phyloP scores from a whole-genome alignment of 345 rosid species.

The Ceriops tagal region DNA sequence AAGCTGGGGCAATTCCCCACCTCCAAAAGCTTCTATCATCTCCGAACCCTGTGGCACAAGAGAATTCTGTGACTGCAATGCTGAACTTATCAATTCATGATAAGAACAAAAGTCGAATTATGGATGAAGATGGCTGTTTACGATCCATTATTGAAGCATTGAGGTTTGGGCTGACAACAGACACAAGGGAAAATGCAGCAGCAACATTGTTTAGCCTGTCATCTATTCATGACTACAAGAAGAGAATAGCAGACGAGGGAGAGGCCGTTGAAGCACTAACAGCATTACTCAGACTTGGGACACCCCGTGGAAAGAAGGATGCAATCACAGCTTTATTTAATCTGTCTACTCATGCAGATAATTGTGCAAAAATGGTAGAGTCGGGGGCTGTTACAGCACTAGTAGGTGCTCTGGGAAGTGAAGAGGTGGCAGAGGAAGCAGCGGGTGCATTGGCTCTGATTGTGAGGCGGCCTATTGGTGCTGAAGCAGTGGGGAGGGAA shows the following conservation, averaged over 20 bases:
- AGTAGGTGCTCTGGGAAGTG: constrained; percentile 61
- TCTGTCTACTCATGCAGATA: constrained; percentile 76
- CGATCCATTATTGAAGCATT: constrained; percentile 66
- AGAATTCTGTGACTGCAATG: constrained; percentile 89
- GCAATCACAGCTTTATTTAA: constrained; percentile 89
- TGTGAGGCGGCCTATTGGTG: constrained; percentile 75
- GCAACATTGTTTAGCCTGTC: constrained; percentile 91
- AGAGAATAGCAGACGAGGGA: constrained; percentile 61
- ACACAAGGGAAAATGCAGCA: constrained; percentile 90
- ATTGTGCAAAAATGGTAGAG: constrained; percentile 71
- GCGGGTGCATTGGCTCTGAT: constrained; percentile 85
- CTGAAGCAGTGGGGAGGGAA: constrained; percentile 72
- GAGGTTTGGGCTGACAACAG: constrained; percentile 66
- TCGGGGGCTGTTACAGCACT: constrained; percentile 72
- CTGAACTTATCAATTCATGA: constrained; percentile 84
- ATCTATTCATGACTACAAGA: constrained; percentile 88
- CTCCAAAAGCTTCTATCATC: constrained; percentile 59
- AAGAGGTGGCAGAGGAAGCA: constrained; percentile 88
- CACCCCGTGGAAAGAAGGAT: constrained; percentile 87
- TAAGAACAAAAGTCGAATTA: constrained; percentile 73
- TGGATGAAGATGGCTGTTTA: constrained; percentile 79
- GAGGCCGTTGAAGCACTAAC: constrained; percentile 77
- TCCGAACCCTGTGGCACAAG: constrained; percentile 60
- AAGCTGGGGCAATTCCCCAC: constrained; percentile 87
- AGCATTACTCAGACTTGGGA: constrained; percentile 60